A percentile compares a stretch with the other conserved stretches of the same genome.
Conservation (phyloP, 495 filamentous ascomycete genomes). For the Aspergillus funiculosus region DNA sequence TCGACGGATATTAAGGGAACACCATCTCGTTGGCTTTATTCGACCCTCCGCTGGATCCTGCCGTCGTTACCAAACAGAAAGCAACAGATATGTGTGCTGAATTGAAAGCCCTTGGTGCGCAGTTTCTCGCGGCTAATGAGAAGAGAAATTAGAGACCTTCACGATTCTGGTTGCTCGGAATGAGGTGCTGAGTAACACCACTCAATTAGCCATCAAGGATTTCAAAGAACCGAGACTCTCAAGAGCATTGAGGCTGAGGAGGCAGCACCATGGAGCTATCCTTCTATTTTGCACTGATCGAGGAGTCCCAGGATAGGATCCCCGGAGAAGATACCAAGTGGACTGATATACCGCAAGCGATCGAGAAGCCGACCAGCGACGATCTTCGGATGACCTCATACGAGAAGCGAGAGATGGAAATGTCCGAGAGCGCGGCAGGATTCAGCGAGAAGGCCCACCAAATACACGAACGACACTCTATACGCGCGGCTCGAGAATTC, state of each 20-base stretch:
- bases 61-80: constrained; percentile 12
- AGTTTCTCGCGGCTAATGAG: constrained; percentile 17
- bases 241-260: constrained; percentile 13
- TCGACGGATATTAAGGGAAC: constrained; percentile 28
- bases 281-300: constrained; percentile 16
- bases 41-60: constrained; percentile 28
- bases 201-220: too few relatives aligned
- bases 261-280: too few relatives aligned
- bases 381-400: constrained; percentile 7
- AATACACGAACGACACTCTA: constrained; percentile 29
- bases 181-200: too few relatives aligned
- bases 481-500: constrained; percentile 26
- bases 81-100: too few relatives aligned
- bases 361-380: neutral
- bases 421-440: neutral
- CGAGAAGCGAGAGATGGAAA: constrained; percentile 4
- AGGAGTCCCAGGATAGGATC: neutral
- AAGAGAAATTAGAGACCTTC: too few relatives aligned
- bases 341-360: constrained; percentile 12
- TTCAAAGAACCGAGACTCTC: constrained; percentile 9
- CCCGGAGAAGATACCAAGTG: neutral
- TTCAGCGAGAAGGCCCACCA: constrained; percentile 31
- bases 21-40: constrained; percentile 20
- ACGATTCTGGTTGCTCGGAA: too few relatives aligned
- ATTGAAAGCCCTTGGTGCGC: too few relatives aligned